These are phyloP conservation scores for Aureobasidium sp. DNA, from an alignment of 2,329 filamentous ascomycete genomes.

Conservation along the genomic window DNA sequence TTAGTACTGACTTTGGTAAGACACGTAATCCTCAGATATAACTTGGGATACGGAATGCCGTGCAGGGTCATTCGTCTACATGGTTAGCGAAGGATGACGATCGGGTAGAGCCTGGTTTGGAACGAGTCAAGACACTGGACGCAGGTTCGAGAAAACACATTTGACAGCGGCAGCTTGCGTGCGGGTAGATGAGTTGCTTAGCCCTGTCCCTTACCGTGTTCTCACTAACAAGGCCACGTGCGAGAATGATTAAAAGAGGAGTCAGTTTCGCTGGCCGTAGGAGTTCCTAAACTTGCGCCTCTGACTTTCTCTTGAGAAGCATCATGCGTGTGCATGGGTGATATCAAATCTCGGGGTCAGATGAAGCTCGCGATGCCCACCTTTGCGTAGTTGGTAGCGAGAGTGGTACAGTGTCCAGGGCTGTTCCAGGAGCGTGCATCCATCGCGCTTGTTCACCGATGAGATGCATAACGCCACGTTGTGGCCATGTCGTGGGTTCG, in stretches of 20 bases:
- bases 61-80: background rate
- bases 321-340: conserved; percentile 3
- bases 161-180: conserved; percentile 14
- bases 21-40: background rate
- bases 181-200: background rate
- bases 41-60: background rate
- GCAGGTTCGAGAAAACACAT: background rate
- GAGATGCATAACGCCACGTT: conserved; percentile 14
- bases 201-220: background rate
- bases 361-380: background rate
- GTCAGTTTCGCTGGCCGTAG: background rate
- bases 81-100: background rate
- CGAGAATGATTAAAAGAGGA: conserved; percentile 8
- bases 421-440: conserved; percentile 5
- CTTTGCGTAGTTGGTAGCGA: conserved; percentile 8
- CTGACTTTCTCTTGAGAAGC: background rate
- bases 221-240: conserved; percentile 1
- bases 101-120: background rate
- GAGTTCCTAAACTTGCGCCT: background rate
- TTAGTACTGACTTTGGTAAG: background rate
- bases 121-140: background rate
- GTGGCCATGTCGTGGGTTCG: conserved; percentile 12
- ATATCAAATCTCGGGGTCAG: background rate
- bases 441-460: conserved; percentile 7
- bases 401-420: conserved; percentile 1